Evolutionary conservation across 352 stramenopile species (phyloP), one percentile per base, ranked within the genome.

Genomic region (Globisporangium cederbergense): DNA sequence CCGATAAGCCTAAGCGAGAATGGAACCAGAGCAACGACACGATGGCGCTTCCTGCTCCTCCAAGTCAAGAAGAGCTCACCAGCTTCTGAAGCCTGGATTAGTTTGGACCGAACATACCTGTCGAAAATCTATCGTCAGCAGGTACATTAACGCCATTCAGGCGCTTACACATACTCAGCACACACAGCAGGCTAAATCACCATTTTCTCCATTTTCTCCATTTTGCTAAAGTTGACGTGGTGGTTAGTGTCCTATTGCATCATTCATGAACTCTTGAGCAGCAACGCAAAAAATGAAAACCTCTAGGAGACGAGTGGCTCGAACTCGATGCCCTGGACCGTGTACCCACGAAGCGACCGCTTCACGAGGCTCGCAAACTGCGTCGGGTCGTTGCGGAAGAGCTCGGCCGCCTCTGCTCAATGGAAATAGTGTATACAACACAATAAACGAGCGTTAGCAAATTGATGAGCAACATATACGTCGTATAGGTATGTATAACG

Each of bases 361-460:
- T 90, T 74, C 47, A 99, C 96, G 42, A 97, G 70, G 54, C 85
- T 79, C 59, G 96, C 86, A 81, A 98, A 99, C 66, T 97, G 85
- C 61, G 81, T 82, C 14, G 82, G 81, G 80, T 99, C 92, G 73
- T 91, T 98, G 54, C 97, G 85, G 74, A 98, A 98, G 36, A 99
- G 76, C 72, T 99, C 96, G 32, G 97, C 97, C 34, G 97, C 97
- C 79, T 99, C 96, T 85, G 90, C 52, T 73, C 67, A 40, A 32
- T 50, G 1, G 11, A 54, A 18, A 28, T 32, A 20, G 52, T 51
- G n/a, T 6, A 40, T 56, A 49, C 43, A 34, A 1, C 72, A 58
- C 14, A 18, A 42, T 5, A 52, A 42, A 13, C 45, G 30, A 28
- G 11, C 42, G 22, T 60, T 13, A 28, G 30, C 14, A 34, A 28